These are phyloP conservation scores for Picochlorum sp. DNA, from an alignment of 139 green algal genomes.

Conservation along the genomic window DNA sequence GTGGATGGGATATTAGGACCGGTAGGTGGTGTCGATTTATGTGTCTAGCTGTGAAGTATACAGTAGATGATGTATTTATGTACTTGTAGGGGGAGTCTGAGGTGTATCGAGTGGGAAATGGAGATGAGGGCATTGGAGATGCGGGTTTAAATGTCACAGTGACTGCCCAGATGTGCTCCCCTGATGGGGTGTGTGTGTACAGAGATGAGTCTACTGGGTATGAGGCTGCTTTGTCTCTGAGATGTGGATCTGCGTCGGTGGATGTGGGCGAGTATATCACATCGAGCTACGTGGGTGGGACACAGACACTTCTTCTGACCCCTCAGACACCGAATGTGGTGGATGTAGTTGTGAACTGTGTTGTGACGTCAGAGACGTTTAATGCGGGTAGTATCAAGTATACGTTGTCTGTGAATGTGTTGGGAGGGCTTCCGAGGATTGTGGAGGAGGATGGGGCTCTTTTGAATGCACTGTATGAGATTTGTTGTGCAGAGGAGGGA, in stretches of 20 bases:
- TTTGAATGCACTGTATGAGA: background rate
- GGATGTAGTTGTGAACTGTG: background rate
- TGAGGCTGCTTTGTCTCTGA: background rate
- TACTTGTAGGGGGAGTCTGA: too few species aligned
- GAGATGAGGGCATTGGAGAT: background rate
- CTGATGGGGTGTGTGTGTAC: background rate
- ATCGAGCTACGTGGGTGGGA: background rate
- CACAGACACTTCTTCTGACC: background rate
- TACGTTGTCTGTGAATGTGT: background rate
- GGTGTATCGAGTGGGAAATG: too few species aligned
- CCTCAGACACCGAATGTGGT: background rate
- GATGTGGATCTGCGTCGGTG: background rate
- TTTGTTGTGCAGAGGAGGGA: background rate
- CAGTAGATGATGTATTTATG: too few species aligned
- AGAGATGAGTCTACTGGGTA: background rate
- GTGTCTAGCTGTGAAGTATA: too few species aligned
- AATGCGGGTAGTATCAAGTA: background rate
- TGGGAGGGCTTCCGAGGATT: background rate
- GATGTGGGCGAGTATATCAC: background rate
- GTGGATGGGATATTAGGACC: too few species aligned
- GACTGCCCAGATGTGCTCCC: background rate
- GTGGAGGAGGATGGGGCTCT: background rate
- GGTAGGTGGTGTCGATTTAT: too few species aligned
- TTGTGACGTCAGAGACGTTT: background rate
- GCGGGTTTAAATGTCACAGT: background rate